Percentiles rank a stretch among this genome's conserved stretches.
Conservation (phyloP, 1,284 basidiomycete genomes). For the Tremellales sp. region DNA sequence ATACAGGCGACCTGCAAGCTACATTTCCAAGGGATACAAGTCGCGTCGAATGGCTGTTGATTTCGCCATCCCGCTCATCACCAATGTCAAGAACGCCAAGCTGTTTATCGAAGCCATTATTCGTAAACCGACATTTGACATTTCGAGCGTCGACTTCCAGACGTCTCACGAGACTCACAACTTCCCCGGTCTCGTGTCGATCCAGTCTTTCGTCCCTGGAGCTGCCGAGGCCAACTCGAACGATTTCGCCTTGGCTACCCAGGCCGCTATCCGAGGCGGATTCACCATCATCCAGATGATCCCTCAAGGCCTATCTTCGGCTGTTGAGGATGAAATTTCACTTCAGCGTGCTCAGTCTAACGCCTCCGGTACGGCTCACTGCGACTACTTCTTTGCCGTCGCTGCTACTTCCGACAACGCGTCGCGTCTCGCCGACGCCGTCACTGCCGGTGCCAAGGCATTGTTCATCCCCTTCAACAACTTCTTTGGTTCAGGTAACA, state of each 20-base stretch:
- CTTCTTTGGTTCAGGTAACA: conserved; percentile 55
- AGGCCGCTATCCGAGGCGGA: conserved; percentile 78
- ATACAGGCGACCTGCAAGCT: conserved; percentile 94
- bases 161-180: conserved; percentile 85
- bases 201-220: conserved; percentile 81
- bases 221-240: conserved; percentile 56
- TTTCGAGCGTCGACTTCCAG: conserved; percentile 90
- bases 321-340: conserved; percentile 63
- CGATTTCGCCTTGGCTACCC: conserved; percentile 66
- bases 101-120: conserved; percentile 93
- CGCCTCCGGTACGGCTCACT: conserved; percentile 63
- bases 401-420: conserved; percentile 69
- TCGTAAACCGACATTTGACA: conserved; percentile 75
- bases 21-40: conserved; percentile 93
- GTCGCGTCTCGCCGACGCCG: conserved; percentile 63
- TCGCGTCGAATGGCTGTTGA: conserved; percentile 99
- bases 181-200: conserved; percentile 89
- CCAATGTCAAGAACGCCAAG: conserved; percentile 99
- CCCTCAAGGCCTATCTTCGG: conserved; percentile 61
- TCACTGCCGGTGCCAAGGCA: conserved; percentile 71
- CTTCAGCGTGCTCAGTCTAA: conserved; percentile 67
- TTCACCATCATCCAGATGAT: conserved; percentile 79
- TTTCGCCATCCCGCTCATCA: conserved; percentile 94
- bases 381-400: conserved; percentile 80
- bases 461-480: conserved; percentile 77